A percentile compares a stretch with the other conserved stretches of the same genome.
Conservation (phyloP, 768 basidiomycete species). For the Termitomyces heimii region DNA sequence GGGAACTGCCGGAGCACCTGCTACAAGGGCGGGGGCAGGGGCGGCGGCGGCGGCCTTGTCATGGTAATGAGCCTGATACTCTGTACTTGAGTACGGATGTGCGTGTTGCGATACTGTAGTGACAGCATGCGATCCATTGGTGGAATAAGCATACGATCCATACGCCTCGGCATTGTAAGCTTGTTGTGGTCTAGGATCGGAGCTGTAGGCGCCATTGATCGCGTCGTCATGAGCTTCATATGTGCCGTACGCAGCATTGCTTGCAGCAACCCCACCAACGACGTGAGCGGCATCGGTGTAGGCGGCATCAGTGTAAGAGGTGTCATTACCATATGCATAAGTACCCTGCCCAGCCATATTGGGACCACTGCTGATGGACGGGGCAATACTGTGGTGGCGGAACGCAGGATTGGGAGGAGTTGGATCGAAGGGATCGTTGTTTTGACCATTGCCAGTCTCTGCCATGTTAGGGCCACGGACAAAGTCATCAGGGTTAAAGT, state of each 20-base stretch:
- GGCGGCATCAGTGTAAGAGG: background rate
- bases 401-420: constrained; percentile 22
- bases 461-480: constrained; percentile 17
- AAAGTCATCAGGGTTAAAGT: constrained; percentile 28
- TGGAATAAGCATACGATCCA: constrained; percentile 33
- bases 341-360: constrained; percentile 36
- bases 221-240: constrained; percentile 25
- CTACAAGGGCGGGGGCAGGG: constrained; percentile 15
- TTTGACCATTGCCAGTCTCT: constrained; percentile 14
- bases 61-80: constrained; percentile 19
- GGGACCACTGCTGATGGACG: constrained; percentile 23
- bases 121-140: constrained; percentile 26
- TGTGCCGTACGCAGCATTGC: constrained; percentile 14
- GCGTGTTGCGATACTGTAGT: constrained; percentile 19
- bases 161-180: constrained; percentile 39
- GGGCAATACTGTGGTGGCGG: constrained; percentile 19
- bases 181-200: constrained; percentile 31
- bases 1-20: constrained; percentile 16
- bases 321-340: constrained; percentile 19
- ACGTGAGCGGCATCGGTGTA: background rate
- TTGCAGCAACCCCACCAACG: background rate
- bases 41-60: constrained; percentile 9
- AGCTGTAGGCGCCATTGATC: constrained; percentile 31
- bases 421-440: constrained; percentile 20
- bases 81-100: constrained; percentile 15